Conservation (phyloP, 805 yeast species). For the Candida suzukii region DNA sequence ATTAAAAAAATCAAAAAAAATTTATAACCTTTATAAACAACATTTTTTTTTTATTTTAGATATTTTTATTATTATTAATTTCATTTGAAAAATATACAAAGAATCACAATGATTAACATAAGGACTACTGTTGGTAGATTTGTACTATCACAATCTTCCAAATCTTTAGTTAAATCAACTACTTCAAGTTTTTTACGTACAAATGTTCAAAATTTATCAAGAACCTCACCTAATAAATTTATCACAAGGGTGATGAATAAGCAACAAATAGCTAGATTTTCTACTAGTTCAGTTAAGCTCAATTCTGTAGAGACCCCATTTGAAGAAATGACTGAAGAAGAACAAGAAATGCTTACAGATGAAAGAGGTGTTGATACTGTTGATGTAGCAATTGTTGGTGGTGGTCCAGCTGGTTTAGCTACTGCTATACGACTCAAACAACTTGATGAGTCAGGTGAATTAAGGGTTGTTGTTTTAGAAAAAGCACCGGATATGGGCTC, state of each 20-base stretch:
- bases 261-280: neutral
- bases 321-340: constrained; percentile 31
- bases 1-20: too few species aligned
- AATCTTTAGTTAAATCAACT: too few species aligned
- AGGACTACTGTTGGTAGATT: too few species aligned
- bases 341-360: constrained; percentile 40
- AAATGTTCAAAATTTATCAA: too few species aligned
- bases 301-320: constrained; percentile 19
- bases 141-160: too few species aligned
- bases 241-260: neutral
- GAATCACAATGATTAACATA: too few species aligned
- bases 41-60: too few species aligned
- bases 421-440: constrained; percentile 89
- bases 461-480: constrained; percentile 84
- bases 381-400: constrained; percentile 95
- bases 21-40: too few species aligned
- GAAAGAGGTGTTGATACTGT: constrained; percentile 80
- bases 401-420: constrained; percentile 96
- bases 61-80: too few species aligned
- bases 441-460: constrained; percentile 55
- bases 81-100: too few species aligned
- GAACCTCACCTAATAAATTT: too few species aligned
- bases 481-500: constrained; percentile 92
- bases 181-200: too few species aligned
- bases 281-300: neutral